These are phyloP conservation scores for Spinacia oleracea DNA, from an alignment of 179 eudicot genomes.

Conservation along the genomic window DNA sequence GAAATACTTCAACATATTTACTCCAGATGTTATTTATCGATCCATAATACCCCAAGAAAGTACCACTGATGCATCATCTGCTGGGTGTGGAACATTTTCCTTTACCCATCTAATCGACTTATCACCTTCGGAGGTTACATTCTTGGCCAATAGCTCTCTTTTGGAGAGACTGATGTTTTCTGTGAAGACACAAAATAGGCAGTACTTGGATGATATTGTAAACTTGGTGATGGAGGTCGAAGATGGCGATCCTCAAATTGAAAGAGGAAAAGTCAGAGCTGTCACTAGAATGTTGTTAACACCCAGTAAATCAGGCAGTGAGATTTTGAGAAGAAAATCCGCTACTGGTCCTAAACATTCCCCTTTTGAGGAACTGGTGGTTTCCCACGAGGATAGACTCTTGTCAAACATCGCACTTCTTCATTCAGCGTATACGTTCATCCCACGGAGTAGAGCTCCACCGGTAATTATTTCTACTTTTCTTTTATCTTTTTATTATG, in stretches of 20 bases:
- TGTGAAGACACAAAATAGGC: constrained; percentile 48
- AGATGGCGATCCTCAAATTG: constrained; percentile 55
- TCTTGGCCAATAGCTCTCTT: constrained; percentile 64
- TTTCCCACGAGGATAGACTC: constrained; percentile 81
- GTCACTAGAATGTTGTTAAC: constrained; percentile 80
- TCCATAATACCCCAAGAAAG: constrained; percentile 50
- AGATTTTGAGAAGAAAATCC: constrained; percentile 44
- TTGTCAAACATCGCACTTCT: constrained; percentile 61
- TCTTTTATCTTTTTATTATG: constrained; percentile 6
- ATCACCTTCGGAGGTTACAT: constrained; percentile 75
- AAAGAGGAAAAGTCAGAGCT: constrained; percentile 77
- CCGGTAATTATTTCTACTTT: constrained; percentile 55
- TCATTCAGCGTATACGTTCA: constrained; percentile 73
- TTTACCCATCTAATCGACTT: constrained; percentile 77
- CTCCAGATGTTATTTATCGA: constrained; percentile 54
- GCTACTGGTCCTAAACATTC: constrained; percentile 69
- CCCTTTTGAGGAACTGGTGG: constrained; percentile 80
- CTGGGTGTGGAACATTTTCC: constrained; percentile 66
- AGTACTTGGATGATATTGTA: constrained; percentile 50
- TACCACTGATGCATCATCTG: constrained; percentile 30
- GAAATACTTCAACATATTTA: constrained; percentile 73
- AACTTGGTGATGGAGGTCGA: constrained; percentile 54
- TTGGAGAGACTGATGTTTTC: constrained; percentile 87
- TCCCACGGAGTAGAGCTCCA: constrained; percentile 87
- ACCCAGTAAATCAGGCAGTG: constrained; percentile 61